Evolutionary conservation across 2,329 filamentous ascomycete genomes (phyloP).

Genomic region (Endothia cerciana): DNA sequence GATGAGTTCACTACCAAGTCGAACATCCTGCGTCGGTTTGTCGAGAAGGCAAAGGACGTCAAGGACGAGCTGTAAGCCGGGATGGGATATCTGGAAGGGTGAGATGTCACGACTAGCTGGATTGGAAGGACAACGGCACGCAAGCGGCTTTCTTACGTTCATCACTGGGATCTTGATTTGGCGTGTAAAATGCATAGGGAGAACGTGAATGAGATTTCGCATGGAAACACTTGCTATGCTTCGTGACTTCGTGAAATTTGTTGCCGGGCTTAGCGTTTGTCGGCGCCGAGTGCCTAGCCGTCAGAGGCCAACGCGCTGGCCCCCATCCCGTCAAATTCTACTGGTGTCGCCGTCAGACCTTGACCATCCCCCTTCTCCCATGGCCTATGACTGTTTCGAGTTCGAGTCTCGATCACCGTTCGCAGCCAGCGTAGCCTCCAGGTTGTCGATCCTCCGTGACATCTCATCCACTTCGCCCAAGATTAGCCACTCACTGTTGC

Average conservation of each 20-base stretch:
- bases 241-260: neutral
- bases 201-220: slow-evolving; percentile 1
- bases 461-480: slow-evolving; percentile 83
- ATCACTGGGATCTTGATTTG: neutral
- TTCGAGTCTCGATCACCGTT: slow-evolving; percentile 50
- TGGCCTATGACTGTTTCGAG: slow-evolving; percentile 41
- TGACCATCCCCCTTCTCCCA: neutral
- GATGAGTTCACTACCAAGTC: slow-evolving; percentile 85
- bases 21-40: slow-evolving; percentile 85
- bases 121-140: neutral
- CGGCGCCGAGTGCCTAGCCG: neutral
- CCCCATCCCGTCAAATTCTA: neutral
- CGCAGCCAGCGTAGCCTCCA: slow-evolving; percentile 73
- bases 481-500: slow-evolving; percentile 1
- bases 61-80: slow-evolving; percentile 72
- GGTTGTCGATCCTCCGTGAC: slow-evolving; percentile 80
- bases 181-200: slow-evolving; percentile 8
- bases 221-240: slow-evolving; percentile 4
- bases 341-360: slow-evolving; percentile 8
- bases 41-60: slow-evolving; percentile 56
- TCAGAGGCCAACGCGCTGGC: neutral
- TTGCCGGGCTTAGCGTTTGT: neutral
- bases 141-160: neutral
- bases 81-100: too few species aligned
- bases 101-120: neutral